Conservation (phyloP, 768 basidiomycete species). For the Flagelloscypha sp. region DNA sequence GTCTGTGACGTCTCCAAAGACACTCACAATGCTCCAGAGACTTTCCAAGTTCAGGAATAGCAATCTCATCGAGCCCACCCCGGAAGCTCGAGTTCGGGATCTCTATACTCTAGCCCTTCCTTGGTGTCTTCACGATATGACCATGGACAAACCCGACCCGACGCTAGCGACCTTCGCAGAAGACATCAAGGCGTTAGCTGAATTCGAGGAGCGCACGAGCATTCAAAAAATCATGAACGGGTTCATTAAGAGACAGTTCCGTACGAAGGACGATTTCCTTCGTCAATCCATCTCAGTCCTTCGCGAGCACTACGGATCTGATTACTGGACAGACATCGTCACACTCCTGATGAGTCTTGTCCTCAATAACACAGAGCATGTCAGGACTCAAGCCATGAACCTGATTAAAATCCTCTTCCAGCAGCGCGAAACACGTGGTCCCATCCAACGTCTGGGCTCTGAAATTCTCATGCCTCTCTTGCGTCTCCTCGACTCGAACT, state of each 20-base stretch:
- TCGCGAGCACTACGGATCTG: conserved; percentile 72
- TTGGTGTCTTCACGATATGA: conserved; percentile 80
- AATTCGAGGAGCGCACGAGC: conserved; percentile 61
- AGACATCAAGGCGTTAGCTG: conserved; percentile 66
- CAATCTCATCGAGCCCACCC: conserved; percentile 62
- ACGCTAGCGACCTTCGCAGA: conserved; percentile 62
- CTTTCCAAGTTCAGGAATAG: conserved; percentile 54
- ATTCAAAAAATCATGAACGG: conserved; percentile 85
- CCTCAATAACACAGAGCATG: conserved; percentile 75
- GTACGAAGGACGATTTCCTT: conserved; percentile 89
- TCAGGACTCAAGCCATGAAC: conserved; percentile 77
- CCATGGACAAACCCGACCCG: conserved; percentile 49
- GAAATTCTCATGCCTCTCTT: conserved; percentile 89
- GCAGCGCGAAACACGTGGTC: conserved; percentile 69
- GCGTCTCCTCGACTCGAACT: conserved; percentile 79
- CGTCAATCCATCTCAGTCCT: conserved; percentile 81
- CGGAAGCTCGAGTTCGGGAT: conserved; percentile 70
- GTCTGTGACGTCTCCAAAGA: conserved; percentile 53
- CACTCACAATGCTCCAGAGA: conserved; percentile 59
- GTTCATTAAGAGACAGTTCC: conserved; percentile 79
- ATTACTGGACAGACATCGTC: conserved; percentile 74
- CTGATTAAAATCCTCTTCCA: conserved; percentile 85
- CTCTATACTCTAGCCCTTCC: conserved; percentile 78
- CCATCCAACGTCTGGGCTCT: conserved; percentile 67
- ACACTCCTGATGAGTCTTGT: conserved; percentile 82